Evolutionary conservation across 768 basidiomycete genomes (phyloP), one percentile per base, ranked within the genome.

Genomic region (Strobilomyces dryophilus): DNA sequence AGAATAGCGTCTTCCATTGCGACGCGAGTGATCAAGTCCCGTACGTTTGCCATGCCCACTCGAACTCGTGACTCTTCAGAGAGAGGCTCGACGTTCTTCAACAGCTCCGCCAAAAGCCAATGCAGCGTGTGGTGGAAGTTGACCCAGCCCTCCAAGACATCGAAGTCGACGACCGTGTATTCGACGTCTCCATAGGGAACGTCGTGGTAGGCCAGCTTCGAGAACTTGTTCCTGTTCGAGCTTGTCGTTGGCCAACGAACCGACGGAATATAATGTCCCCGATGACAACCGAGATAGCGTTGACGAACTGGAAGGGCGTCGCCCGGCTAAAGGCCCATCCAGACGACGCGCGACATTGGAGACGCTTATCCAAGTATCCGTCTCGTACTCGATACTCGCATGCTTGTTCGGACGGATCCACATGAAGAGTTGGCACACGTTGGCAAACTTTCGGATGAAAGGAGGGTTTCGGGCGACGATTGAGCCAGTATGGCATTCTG

Each of bases 361-460:
- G 14, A 97, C 92, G 61, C 87, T 90, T 56, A 97, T 92, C 95
- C 95, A 97, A 18, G 88, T 87, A 59, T 99, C 97, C 29, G 89
- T 88, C 73, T 99, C 97, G 72, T 90, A 99, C 69, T 98, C 95
- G 61, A 99, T 79, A 6, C 78, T 82, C 18, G 88, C 92, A 17
- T 95, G 82, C 60, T 85, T 84, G 69, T 94, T 93, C 2, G 94
- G 87, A 64, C 95, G 94, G 64, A 98, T 79, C 57, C 90, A 92
- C 82, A 92, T 89, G 76, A 98, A 99, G 41, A 98, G 74, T 58
- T 87, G 82, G 69, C 94, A 88, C 8, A 92, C 87, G 49, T 80
- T 76, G 11, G 86, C 79, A 57, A 95, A 87, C 47, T 85, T 80
- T 35, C 74, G 67, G 63, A 95, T 83, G 65, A 84, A 85, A 1